Evolutionary conservation across 805 yeast species (phyloP).

Genomic region (Saccharomyces cerevisiae): DNA sequence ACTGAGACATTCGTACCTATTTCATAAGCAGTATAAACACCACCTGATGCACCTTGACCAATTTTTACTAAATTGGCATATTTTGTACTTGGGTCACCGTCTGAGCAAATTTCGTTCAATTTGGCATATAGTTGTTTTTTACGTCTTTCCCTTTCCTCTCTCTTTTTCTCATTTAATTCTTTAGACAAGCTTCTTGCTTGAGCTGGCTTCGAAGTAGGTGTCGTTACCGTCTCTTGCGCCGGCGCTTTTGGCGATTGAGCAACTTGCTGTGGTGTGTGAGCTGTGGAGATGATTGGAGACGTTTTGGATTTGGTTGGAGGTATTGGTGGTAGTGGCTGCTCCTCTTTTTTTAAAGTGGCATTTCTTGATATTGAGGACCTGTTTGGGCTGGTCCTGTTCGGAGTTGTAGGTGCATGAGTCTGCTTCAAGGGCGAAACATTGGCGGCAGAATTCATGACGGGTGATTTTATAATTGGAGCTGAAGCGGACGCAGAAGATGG

Average conservation of each 20-base stretch:
- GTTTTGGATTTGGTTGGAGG: slow-evolving; percentile 6
- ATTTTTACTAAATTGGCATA: slow-evolving; percentile 70
- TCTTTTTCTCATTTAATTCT: slow-evolving; percentile 44
- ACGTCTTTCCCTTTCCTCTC: slow-evolving; percentile 68
- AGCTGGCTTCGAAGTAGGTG: neutral
- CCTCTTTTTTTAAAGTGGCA: slow-evolving; percentile 14
- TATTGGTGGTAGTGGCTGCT: slow-evolving; percentile 23
- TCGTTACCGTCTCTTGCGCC: neutral
- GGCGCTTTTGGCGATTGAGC: neutral
- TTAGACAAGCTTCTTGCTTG: slow-evolving; percentile 1
- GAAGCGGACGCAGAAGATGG: slow-evolving; percentile 21
- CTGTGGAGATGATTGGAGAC: neutral
- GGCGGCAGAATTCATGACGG: slow-evolving; percentile 3
- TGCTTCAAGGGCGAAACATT: slow-evolving; percentile 8
- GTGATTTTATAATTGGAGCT: neutral
- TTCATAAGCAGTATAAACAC: slow-evolving; percentile 84
- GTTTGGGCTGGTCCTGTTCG: slow-evolving; percentile 14
- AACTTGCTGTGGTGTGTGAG: neutral
- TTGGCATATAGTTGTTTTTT: slow-evolving; percentile 60
- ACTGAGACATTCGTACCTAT: slow-evolving; percentile 49
- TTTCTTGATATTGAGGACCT: slow-evolving; percentile 15
- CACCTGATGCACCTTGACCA: slow-evolving; percentile 98
- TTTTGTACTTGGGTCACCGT: slow-evolving; percentile 69
- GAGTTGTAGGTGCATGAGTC: slow-evolving; percentile 4
- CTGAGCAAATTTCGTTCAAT: slow-evolving; percentile 67